Evolutionary conservation across 169 alveolate species (phyloP).

Genomic region (Eimeria acervulina): DNA sequence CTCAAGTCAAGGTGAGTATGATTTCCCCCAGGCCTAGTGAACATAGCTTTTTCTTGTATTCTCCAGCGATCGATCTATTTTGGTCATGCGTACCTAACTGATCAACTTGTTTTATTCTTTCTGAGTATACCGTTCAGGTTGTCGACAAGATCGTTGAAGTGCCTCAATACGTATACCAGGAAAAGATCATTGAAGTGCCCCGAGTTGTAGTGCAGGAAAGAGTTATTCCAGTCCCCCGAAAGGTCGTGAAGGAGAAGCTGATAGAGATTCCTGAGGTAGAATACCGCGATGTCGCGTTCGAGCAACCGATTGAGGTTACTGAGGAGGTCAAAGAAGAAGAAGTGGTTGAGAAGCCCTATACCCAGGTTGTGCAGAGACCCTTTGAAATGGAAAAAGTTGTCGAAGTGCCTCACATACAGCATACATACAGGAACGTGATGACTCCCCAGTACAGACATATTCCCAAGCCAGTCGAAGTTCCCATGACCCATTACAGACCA

Average conservation of each 20-base stretch:
- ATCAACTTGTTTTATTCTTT: not conserved
- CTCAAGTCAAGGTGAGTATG: conserved; percentile 88
- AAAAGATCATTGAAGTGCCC: conserved; percentile 94
- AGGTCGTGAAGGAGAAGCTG: conserved; percentile 92
- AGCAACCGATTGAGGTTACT: conserved; percentile 79
- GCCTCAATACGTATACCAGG: conserved; percentile 95
- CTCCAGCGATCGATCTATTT: not conserved
- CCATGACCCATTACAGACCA: conserved; percentile 94
- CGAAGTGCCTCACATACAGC: conserved; percentile 96
- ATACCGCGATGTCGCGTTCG: conserved; percentile 89
- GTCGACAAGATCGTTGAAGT: conserved; percentile 94
- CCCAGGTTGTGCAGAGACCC: conserved; percentile 75
- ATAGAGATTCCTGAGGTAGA: conserved; percentile 95
- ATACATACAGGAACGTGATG: conserved; percentile 92
- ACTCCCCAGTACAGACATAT: conserved; percentile 95
- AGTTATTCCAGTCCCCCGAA: conserved; percentile 93
- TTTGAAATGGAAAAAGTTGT: conserved; percentile 91
- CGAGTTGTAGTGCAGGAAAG: conserved; percentile 94
- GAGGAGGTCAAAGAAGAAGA: conserved; percentile 75
- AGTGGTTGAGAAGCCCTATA: conserved; percentile 71
- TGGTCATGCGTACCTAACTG: not conserved
- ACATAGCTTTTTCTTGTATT: not conserved
- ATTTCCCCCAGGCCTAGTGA: not conserved
- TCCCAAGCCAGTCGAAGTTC: conserved; percentile 96
- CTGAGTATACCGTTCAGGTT: conserved; percentile 44